A percentile compares a stretch with the other conserved stretches of the same genome.
phyloP scores from a whole-genome alignment of 116 monocot species.

The Thalassia testudinum region DNA sequence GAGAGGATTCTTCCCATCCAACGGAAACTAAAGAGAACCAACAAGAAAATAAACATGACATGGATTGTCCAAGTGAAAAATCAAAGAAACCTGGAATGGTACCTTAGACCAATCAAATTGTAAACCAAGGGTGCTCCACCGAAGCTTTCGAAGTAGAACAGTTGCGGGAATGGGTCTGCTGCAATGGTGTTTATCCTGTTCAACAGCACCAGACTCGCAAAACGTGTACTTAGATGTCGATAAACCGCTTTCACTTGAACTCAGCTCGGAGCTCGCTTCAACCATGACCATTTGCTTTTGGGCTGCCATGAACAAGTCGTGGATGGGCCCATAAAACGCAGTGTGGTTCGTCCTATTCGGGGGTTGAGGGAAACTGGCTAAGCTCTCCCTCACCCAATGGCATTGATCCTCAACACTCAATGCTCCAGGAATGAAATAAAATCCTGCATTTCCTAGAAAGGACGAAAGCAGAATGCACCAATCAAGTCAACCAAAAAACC shows the following conservation, averaged over 20 bases:
- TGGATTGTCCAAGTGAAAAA: neutral
- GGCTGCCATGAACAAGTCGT: constrained; percentile 46
- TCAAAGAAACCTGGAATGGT: neutral
- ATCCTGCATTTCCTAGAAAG: constrained; percentile 28
- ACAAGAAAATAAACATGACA: too few species aligned
- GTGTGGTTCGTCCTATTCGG: constrained; percentile 92
- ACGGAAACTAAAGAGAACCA: too few species aligned
- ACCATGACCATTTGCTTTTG: constrained; percentile 37
- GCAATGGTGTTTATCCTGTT: neutral
- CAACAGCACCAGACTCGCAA: constrained; percentile 11
- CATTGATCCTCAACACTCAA: constrained; percentile 64
- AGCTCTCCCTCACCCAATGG: constrained; percentile 66
- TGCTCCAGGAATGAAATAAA: constrained; percentile 90
- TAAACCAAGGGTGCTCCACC: constrained; percentile 94
- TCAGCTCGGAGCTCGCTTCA: constrained; percentile 10
- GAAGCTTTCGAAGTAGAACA: constrained; percentile 56
- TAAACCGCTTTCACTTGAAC: constrained; percentile 11
- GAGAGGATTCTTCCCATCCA: too few species aligned
- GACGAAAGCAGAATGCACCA: neutral
- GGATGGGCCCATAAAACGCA: constrained; percentile 55
- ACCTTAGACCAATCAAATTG: constrained; percentile 99
- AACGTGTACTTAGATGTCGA: constrained; percentile 20
- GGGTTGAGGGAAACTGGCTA: constrained; percentile 71
- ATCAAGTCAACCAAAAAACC: neutral
- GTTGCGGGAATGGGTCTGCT: constrained; percentile 36